These are phyloP conservation scores for Chenopodium formosanum DNA, from an alignment of 148 eudicot genomes.

Conservation along the genomic window DNA sequence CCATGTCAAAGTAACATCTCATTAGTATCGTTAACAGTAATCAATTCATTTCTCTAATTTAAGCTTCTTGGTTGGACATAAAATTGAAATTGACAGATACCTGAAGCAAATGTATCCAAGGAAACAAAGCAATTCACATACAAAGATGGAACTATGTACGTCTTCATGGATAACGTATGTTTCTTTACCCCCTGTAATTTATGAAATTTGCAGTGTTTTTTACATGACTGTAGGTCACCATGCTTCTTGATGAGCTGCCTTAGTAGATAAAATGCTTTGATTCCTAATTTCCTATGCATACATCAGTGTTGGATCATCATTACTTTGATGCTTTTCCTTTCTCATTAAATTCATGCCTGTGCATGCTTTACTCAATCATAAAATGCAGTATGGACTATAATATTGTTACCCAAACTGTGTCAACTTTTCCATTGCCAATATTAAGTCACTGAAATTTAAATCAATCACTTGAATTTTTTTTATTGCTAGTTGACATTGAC, in stretches of 20 bases:
- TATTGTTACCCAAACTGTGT: not conserved
- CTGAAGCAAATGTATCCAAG: conserved; percentile 70
- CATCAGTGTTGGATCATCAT: not conserved
- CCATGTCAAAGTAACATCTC: not conserved
- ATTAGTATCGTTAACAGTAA: not conserved
- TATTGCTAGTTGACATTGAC: not conserved
- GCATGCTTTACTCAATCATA: not conserved
- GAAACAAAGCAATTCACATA: conserved; percentile 93
- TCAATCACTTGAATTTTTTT: not conserved
- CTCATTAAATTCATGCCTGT: not conserved
- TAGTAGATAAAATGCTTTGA: not conserved
- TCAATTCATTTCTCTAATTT: not conserved
- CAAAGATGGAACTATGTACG: conserved; percentile 79
- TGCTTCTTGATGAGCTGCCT: not conserved
- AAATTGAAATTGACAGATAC: conserved; percentile 47
- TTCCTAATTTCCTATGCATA: not conserved
- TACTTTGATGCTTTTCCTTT: not conserved
- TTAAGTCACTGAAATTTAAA: not conserved
- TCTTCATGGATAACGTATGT: conserved; percentile 90
- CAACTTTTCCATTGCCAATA: not conserved
- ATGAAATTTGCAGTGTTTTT: not conserved
- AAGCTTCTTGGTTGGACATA: conserved; percentile 15
- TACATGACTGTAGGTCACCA: not conserved
- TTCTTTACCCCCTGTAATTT: not conserved
- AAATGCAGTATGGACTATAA: not conserved